Evolutionary conservation across 2,329 filamentous ascomycete genomes (phyloP), one percentile per base, ranked within the genome.

Genomic region (Apiospora phragmitis): DNA sequence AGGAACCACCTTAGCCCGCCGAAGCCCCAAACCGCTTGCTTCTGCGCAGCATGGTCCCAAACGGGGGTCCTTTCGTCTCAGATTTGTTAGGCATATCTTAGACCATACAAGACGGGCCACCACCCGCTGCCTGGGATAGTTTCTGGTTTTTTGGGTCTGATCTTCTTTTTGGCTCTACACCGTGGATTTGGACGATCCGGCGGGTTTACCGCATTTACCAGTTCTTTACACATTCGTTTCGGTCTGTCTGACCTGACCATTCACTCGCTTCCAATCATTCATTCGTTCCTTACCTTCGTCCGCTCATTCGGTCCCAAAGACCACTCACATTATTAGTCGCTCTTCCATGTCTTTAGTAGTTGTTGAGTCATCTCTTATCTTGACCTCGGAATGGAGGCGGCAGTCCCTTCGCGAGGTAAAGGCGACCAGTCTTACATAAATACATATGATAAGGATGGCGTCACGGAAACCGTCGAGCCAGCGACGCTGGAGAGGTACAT

Each of bases 361-460:
- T 49, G 29, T 55, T 41, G 24, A 55, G 32, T 41, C 67, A 38
- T 55, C 47, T 68, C 45, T 49, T 7, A 32, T 51, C n/a, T 59
- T 71, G 69, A 59, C 67, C 71, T 70, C 71, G 75, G 70, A 67
- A 78, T 78, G 77, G 77, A 77, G 65, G 74, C 74, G 70, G 69
- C 76, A 71, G 75, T 72, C n/a, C 43, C 43, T 70, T 62, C 71
- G 71, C 73, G 74, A 65, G 74, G 76, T 41, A 73, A 75, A 74
- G 77, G 72, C 69, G 72, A 74, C 68, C 67, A 70, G 68, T 71
- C 74, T 62, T 74, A 74, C 71, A 74, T 74, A 75, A 74, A 78
- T 71, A 73, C 74, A 70, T 74, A 75, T 67, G 73, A 76, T 71
- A 71, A 74, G 70, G 71, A 75, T 68, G 75, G 76, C 71, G 55